These are phyloP conservation scores for Primulina huaijiensis DNA, from an alignment of 257 asterid species.

Conservation along the genomic window DNA sequence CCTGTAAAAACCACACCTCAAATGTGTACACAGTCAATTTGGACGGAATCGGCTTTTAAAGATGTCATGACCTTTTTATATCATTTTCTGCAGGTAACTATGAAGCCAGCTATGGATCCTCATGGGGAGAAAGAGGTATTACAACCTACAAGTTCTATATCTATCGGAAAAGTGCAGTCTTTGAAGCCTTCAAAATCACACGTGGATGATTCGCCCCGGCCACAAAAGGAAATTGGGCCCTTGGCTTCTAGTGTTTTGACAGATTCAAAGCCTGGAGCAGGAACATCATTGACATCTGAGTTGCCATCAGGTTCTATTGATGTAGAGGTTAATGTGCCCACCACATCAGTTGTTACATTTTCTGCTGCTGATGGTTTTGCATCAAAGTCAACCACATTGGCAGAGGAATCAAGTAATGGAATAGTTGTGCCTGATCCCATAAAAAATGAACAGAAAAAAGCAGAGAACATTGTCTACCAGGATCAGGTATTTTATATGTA, in stretches of 20 bases:
- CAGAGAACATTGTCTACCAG: constrained; percentile 25
- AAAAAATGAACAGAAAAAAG: constrained; percentile 34
- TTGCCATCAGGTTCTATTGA: constrained; percentile 31
- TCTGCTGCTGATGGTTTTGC: constrained; percentile 30
- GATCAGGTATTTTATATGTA: constrained; percentile 49
- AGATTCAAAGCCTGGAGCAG: constrained; percentile 45
- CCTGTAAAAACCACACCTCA: neutral
- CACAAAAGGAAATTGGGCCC: constrained; percentile 45
- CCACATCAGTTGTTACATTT: constrained; percentile 27
- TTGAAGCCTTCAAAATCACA: constrained; percentile 35
- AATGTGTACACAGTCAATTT: neutral
- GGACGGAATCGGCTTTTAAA: constrained; percentile 7
- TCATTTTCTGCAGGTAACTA: constrained; percentile 50
- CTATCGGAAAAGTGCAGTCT: constrained; percentile 44
- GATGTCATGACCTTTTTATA: constrained; percentile 9
- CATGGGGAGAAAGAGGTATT: constrained; percentile 50
- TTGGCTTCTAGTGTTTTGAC: constrained; percentile 31
- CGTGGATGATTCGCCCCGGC: constrained; percentile 30
- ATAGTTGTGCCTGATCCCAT: constrained; percentile 31
- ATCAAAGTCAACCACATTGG: constrained; percentile 28
- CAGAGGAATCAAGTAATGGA: constrained; percentile 28
- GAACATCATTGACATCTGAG: constrained; percentile 30
- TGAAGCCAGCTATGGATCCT: constrained; percentile 55
- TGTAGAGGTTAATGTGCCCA: constrained; percentile 27
- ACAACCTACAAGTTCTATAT: constrained; percentile 36